Evolutionary conservation across 2,329 filamentous ascomycete species (phyloP), one percentile per base, ranked within the genome.

Genomic region (Gnomoniopsis sp.): DNA sequence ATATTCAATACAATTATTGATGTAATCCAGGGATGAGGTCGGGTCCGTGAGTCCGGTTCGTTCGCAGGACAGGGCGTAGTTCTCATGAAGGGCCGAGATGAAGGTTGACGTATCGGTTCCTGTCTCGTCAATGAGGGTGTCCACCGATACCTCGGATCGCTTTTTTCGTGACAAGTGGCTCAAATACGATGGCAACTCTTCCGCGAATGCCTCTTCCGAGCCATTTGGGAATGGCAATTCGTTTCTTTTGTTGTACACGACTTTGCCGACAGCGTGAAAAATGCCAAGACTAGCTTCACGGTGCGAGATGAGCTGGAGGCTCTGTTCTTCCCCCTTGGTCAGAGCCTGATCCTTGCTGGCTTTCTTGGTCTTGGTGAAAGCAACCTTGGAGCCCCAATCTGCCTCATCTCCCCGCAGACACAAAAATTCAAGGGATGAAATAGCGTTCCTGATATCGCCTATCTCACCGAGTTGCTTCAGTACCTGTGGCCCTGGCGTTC

Each of bases 201-300:
- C 86, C 3, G 76, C 76, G 19, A 74, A 72, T 2, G 72, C 69
- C 34, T 78, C 74, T 10, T 69, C 69, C 10, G 70, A 48, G 69
- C 66, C 48, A 3, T 71, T 65, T 14, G 79, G 73, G 3, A 72
- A 70, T 4, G 74, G 72, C 49, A 62, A 70, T 30, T 88, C 85
- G 22, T 89, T 82, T 49, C 95, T 84, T 71, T 97, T 99, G 76
- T 99, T 99, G 76, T 98, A 96, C 1, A 98, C 88, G 2, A 99
- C 90, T 70, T 95, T 97, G 3, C 93, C 95, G 14, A 98, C 90
- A 0, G 95, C 92, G 71, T 99, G 95, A 69, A 99, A 99, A 53
- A 99, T 91, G 1, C 93, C 95, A 2, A 99, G 78, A 63, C 88
- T 96, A 17, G 90, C 88, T 74, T 98, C 95, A 57, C 95, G 85